These are phyloP conservation scores for Cymbopogon flexuosus DNA, from an alignment of 202 grass and related monocot genomes.

Conservation along the genomic window DNA sequence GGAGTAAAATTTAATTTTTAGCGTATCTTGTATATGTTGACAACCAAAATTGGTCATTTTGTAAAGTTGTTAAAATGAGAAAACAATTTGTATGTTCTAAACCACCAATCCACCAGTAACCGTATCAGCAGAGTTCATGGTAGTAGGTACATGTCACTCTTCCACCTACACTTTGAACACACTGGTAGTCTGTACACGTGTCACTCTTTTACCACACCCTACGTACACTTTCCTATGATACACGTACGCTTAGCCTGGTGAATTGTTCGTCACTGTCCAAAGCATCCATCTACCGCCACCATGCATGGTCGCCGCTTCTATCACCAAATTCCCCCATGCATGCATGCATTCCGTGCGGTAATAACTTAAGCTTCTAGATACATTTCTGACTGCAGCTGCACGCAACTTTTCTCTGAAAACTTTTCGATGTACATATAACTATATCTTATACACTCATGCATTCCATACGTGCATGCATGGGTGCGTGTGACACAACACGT, in stretches of 20 bases:
- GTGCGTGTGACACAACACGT: neutral
- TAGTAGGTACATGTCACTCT: conserved; percentile 41
- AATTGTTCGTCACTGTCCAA: conserved; percentile 5
- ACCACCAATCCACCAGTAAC: neutral
- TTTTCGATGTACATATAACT: neutral
- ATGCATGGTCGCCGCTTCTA: conserved; percentile 1
- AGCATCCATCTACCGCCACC: neutral
- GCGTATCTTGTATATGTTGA: no score
- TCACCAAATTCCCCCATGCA: conserved; percentile 30
- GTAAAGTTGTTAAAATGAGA: no score
- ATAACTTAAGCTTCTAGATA: neutral
- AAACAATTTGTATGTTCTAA: neutral
- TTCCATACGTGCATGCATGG: neutral
- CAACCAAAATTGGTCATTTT: no score
- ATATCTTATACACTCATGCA: neutral
- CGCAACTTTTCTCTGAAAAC: neutral
- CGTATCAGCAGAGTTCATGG: neutral
- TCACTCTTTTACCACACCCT: neutral
- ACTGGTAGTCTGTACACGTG: neutral
- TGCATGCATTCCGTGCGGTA: neutral
- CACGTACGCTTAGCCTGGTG: neutral
- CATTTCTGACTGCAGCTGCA: neutral
- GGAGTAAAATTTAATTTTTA: no score
- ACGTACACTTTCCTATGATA: neutral
- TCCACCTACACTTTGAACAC: conserved; percentile 14